phyloP scores from a whole-genome alignment of 805 yeast species.

The Jamesozyma jinghongensis region DNA sequence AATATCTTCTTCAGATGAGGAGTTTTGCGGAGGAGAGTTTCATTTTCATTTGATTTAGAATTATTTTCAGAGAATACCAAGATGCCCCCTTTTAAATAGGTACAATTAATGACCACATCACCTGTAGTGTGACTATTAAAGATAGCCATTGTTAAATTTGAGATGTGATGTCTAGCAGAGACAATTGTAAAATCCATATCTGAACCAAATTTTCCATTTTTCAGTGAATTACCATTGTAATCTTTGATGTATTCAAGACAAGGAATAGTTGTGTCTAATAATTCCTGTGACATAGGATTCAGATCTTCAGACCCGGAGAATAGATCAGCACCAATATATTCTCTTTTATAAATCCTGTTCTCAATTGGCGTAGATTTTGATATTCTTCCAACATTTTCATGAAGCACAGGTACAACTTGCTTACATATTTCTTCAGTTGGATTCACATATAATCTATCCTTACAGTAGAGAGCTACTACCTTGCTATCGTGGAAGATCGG shows the following conservation, averaged over 20 bases:
- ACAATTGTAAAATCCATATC: constrained; percentile 14
- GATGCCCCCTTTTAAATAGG: constrained; percentile 12
- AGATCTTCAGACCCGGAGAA: constrained; percentile 14
- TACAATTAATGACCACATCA: constrained; percentile 8
- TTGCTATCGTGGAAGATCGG: constrained; percentile 11
- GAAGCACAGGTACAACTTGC: constrained; percentile 8
- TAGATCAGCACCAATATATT: constrained; percentile 20
- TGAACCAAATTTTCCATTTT: neutral
- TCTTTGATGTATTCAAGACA: constrained; percentile 16
- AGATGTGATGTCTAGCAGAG: constrained; percentile 26
- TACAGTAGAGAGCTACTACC: constrained; percentile 16
- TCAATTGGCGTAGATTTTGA: neutral
- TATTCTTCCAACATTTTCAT: constrained; percentile 6
- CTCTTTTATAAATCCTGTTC: constrained; percentile 6
- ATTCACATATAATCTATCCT: constrained; percentile 3
- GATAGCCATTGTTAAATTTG: constrained; percentile 20
- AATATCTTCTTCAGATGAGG: constrained; percentile 12
- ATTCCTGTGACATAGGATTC: constrained; percentile 14
- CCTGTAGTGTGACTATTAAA: constrained; percentile 10
- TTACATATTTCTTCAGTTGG: neutral
- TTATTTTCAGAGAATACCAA: constrained; percentile 17
- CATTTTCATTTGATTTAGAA: neutral
- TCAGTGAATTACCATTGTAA: constrained; percentile 2
- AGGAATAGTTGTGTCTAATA: constrained; percentile 16
- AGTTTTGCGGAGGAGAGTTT: no score